Evolutionary conservation across 2,329 filamentous ascomycete genomes (phyloP).

Genomic region (Stenocarpella maydis): DNA sequence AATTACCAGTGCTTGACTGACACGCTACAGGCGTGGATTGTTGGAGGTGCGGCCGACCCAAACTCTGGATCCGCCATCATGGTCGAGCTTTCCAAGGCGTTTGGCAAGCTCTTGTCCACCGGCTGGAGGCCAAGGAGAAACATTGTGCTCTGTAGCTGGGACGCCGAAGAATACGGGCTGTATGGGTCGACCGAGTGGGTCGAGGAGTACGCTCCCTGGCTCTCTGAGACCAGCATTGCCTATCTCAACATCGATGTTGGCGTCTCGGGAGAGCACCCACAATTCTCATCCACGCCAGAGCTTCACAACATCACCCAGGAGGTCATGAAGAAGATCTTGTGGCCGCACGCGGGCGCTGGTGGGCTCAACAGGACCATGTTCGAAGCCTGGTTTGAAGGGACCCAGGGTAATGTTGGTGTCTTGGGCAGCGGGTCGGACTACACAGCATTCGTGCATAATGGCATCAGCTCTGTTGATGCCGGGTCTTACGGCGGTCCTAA

Average conservation of each 20-base stretch:
- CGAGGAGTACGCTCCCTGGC: constrained; percentile 86
- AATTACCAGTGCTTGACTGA: neutral
- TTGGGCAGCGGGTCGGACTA: constrained; percentile 17
- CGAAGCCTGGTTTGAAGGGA: constrained; percentile 5
- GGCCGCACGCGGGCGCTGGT: neutral
- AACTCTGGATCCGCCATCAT: constrained; percentile 82
- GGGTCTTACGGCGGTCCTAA: neutral
- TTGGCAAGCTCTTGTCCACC: constrained; percentile 72
- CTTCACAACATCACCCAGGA: constrained; percentile 14
- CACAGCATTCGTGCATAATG: constrained; percentile 10
- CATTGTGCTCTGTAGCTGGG: constrained; percentile 81
- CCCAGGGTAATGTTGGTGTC: neutral
- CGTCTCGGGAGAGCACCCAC: neutral
- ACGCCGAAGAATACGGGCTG: constrained; percentile 85
- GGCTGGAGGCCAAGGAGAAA: constrained; percentile 83
- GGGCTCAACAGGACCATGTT: constrained; percentile 13
- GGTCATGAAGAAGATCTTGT: constrained; percentile 15
- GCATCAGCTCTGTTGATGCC: constrained; percentile 3
- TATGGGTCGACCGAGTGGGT: constrained; percentile 93
- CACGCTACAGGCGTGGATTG: constrained; percentile 63
- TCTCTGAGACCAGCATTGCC: constrained; percentile 54
- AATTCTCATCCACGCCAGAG: constrained; percentile 6
- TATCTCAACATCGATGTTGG: constrained; percentile 13
- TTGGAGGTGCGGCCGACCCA: constrained; percentile 85
- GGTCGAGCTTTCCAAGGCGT: constrained; percentile 78